Percentiles rank a stretch among this genome's conserved stretches.
These are phyloP conservation scores for Cryoendolithus antarcticus DNA, from an alignment of 2,329 filamentous ascomycete species.

Conservation along the genomic window DNA sequence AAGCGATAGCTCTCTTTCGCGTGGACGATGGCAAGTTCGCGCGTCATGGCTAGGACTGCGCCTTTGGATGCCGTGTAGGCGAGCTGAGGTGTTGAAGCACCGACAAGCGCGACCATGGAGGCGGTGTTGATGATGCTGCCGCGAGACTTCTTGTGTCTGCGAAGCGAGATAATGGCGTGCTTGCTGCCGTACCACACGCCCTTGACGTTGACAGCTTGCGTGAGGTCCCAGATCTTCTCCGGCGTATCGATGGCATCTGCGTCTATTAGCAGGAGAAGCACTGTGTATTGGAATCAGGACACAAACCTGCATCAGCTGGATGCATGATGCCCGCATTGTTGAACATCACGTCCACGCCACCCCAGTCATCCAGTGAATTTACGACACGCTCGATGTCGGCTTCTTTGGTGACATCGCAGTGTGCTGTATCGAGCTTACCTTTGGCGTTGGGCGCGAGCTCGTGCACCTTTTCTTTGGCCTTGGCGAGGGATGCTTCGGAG, in stretches of 20 bases:
- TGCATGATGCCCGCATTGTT: constrained; percentile 99
- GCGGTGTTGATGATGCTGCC: constrained; percentile 88
- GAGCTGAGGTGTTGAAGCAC: constrained; percentile 75
- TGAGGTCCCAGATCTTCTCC: constrained; percentile 88
- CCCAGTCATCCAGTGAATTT: constrained; percentile 66
- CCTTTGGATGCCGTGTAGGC: constrained; percentile 93
- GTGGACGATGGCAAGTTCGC: constrained; percentile 84
- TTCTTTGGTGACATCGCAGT: constrained; percentile 79
- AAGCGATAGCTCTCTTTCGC: constrained; percentile 81
- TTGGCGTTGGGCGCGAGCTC: constrained; percentile 48
- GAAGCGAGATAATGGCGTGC: constrained; percentile 72
- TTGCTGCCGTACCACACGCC: constrained; percentile 93
- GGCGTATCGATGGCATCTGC: constrained; percentile 63
- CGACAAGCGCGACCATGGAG: constrained; percentile 76
- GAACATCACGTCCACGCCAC: constrained; percentile 84
- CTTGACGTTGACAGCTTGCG: constrained; percentile 91
- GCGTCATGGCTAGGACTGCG: constrained; percentile 77
- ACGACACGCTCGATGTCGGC: constrained; percentile 62
- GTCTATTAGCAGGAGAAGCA: background rate
- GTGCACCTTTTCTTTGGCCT: constrained; percentile 62
- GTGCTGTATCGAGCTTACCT: constrained; percentile 47
- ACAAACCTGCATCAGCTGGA: constrained; percentile 41
- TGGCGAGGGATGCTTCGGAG: constrained; percentile 63
- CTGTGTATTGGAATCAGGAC: constrained; percentile 35
- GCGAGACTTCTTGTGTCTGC: constrained; percentile 64